A percentile compares a stretch with the other conserved stretches of the same genome.
These are phyloP conservation scores for Ceratobasidium sp. DNA, from an alignment of 1,284 basidiomycete species.

Conservation along the genomic window DNA sequence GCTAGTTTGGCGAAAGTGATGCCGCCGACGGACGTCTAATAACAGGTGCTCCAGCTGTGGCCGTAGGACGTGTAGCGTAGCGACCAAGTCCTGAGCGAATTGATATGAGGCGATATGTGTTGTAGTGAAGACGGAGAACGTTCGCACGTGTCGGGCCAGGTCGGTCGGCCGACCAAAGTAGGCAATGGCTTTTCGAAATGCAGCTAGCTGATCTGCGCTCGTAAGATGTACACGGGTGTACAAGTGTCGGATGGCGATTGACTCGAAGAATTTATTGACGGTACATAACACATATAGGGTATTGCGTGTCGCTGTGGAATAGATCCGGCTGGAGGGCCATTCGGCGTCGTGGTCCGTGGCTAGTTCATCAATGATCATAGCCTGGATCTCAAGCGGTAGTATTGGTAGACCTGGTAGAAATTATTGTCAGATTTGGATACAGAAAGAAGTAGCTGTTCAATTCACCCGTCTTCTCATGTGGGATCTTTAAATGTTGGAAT, in stretches of 20 bases:
- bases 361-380: constrained; percentile 20
- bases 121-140: constrained; percentile 29
- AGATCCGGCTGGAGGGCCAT: constrained; percentile 9
- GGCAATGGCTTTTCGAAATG: constrained; percentile 28
- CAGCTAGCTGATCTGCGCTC: constrained; percentile 2
- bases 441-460: neutral
- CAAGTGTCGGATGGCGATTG: constrained; percentile 26
- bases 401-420: neutral
- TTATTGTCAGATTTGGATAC: neutral
- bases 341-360: constrained; percentile 12
- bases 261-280: constrained; percentile 35
- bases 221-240: constrained; percentile 33
- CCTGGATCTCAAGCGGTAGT: constrained; percentile 27
- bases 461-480: constrained; percentile 3
- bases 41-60: constrained; percentile 8
- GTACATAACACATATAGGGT: constrained; percentile 20
- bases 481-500: neutral
- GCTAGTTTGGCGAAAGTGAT: constrained; percentile 20
- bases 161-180: constrained; percentile 36
- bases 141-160: constrained; percentile 34
- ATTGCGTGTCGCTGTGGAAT: constrained; percentile 9
- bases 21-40: constrained; percentile 30
- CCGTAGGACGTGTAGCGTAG: constrained; percentile 3
- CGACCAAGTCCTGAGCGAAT: constrained; percentile 20
- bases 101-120: constrained; percentile 33